Evolutionary conservation across 495 filamentous ascomycete species (phyloP).

Genomic region (Pseudoneurospora amorphoporcata): DNA sequence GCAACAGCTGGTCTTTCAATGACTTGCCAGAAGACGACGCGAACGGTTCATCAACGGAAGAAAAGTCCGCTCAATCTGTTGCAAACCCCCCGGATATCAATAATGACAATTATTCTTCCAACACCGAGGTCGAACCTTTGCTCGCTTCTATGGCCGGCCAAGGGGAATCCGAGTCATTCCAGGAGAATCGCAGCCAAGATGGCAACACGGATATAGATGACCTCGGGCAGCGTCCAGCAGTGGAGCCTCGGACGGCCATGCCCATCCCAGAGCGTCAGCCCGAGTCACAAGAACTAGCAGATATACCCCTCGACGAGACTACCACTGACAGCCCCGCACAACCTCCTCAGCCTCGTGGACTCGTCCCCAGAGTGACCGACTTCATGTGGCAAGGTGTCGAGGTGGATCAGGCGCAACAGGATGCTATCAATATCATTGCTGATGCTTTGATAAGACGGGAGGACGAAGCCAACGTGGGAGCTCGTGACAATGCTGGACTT

Average conservation of each 20-base stretch:
- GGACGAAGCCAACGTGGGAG: conserved; percentile 22
- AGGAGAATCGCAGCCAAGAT: background rate
- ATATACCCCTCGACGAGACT: background rate
- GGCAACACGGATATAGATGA: background rate
- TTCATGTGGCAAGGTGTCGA: conserved; percentile 38
- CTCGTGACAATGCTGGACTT: conserved; percentile 20
- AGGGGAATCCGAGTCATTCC: background rate
- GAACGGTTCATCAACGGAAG: background rate
- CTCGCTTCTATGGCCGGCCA: background rate
- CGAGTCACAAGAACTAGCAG: background rate
- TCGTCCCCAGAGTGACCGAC: conserved; percentile 32
- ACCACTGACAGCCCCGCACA: background rate
- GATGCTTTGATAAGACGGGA: conserved; percentile 21
- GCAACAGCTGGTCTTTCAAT: conserved; percentile 41
- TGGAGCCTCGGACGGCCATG: background rate
- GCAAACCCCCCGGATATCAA: background rate
- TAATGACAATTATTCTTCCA: background rate
- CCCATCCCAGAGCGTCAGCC: background rate
- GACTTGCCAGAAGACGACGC: conserved; percentile 13
- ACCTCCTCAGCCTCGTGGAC: conserved; percentile 15
- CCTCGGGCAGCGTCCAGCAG: background rate
- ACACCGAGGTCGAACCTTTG: background rate
- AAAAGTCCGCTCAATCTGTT: background rate
- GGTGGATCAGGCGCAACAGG: conserved; percentile 25
- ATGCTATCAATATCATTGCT: conserved; percentile 9